Evolutionary conservation across 345 rosid species (phyloP), one percentile per base, ranked within the genome.

Genomic region (Linum tenue): DNA sequence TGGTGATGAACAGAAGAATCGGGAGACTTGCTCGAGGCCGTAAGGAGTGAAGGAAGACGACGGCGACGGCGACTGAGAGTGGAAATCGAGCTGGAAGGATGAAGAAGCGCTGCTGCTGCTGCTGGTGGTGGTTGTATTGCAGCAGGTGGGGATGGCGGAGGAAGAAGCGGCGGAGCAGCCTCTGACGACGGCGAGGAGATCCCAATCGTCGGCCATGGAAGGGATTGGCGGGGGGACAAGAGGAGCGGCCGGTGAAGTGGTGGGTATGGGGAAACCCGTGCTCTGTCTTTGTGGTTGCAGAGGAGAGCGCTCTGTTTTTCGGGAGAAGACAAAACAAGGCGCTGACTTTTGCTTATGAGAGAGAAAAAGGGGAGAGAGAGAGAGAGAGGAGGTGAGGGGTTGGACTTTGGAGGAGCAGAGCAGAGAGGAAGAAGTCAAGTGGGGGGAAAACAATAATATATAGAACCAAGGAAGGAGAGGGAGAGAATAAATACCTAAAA

Each of bases 141-240:
- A 48, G 53, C 12, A 6, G 53, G 85, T 14, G 31, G 79, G 1
- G 61, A 75, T 5, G 65, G 83, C 6, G 61, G 77, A 9, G 64
- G 83, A 44, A 67, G 83, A 37, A 2, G 75, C 35, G 67, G 79
- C 38, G 77, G 79, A 63, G 74, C 90, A 86, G 41, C 96, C 83
- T 76, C 97, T 79, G 50, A 92, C 97, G 74, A 92, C 96, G 62
- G 98, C 98, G 65, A 84, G 85, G 69, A 92, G 91, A 85, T 92
- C 97, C 98, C 98, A 92, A 71, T 90, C 97, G 64, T 76, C 95
- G 67, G 82, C 95, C 92, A 90, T 82, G 72, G 71, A 42, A 60
- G 60, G 39, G 37, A 48, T 22, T 22, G 60, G 3, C n/a, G 44
- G 61, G 65, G 79, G 76, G 59, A 78, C 31, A 22, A 22, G 31